Conservation (phyloP, 331 rosid genomes). For the Pyracantha coccinea region DNA sequence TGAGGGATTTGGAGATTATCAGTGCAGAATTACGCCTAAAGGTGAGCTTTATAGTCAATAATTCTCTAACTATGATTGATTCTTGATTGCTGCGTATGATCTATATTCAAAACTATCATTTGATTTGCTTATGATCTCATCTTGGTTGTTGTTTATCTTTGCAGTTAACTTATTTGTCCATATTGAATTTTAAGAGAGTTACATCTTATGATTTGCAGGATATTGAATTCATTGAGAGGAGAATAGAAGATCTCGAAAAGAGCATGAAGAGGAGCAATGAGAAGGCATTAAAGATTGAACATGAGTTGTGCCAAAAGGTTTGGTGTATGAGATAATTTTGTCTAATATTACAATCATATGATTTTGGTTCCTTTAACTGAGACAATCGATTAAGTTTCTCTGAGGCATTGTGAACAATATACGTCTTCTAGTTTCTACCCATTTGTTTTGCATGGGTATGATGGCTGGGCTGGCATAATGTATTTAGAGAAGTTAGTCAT, state of each 20-base stretch:
- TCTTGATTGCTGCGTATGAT: neutral
- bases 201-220: slow-evolving; percentile 41
- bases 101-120: neutral
- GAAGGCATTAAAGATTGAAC: slow-evolving; percentile 90
- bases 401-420: neutral
- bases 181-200: slow-evolving; percentile 5
- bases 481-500: neutral
- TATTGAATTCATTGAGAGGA: slow-evolving; percentile 75
- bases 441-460: neutral
- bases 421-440: neutral
- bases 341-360: neutral
- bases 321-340: neutral
- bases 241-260: slow-evolving; percentile 84
- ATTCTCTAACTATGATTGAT: neutral
- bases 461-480: neutral
- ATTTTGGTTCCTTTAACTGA: neutral
- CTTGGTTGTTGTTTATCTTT: neutral
- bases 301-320: slow-evolving; percentile 77
- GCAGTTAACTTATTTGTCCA: neutral
- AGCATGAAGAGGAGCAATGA: slow-evolving; percentile 99
- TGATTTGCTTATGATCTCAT: neutral
- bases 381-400: neutral
- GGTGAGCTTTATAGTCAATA: slow-evolving; percentile 31
- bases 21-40: slow-evolving; percentile 80
- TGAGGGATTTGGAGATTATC: slow-evolving; percentile 87